phyloP scores from a whole-genome alignment of 495 filamentous ascomycete genomes.

The Aspergillus homomorphus region DNA sequence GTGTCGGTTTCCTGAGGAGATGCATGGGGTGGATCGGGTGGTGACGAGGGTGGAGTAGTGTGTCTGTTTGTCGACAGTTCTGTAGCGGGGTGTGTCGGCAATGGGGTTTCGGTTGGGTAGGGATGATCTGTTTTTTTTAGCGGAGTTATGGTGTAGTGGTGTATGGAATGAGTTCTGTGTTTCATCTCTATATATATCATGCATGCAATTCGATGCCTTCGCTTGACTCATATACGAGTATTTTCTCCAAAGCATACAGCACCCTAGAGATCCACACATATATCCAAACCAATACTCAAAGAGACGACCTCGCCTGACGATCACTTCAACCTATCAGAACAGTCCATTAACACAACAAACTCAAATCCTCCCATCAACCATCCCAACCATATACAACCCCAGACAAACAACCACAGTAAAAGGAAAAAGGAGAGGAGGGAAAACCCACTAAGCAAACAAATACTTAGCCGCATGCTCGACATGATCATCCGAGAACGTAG shows the following conservation, averaged over 20 bases:
- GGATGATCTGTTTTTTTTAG: too few species aligned
- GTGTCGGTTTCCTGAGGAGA: conserved; percentile 19
- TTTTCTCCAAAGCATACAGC: too few species aligned
- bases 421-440: conserved; percentile 10
- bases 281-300: not conserved
- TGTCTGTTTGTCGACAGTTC: too few species aligned
- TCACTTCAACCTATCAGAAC: conserved; percentile 6
- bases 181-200: too few species aligned
- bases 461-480: conserved; percentile 87
- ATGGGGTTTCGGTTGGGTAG: too few species aligned
- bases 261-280: not conserved
- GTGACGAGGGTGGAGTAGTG: conserved; percentile 1
- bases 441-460: conserved; percentile 57
- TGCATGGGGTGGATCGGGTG: conserved; percentile 22
- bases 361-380: not conserved
- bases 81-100: too few species aligned
- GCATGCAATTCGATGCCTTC: not conserved
- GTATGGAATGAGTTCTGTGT: too few species aligned
- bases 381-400: not conserved
- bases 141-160: too few species aligned
- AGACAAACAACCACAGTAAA: conserved; percentile 1
- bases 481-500: conserved; percentile 85
- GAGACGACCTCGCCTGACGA: not conserved
- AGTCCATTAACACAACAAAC: not conserved
- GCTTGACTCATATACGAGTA: not conserved